These are phyloP conservation scores for Cyberlindnera bimundalis DNA, from an alignment of 805 yeast species.

Conservation along the genomic window DNA sequence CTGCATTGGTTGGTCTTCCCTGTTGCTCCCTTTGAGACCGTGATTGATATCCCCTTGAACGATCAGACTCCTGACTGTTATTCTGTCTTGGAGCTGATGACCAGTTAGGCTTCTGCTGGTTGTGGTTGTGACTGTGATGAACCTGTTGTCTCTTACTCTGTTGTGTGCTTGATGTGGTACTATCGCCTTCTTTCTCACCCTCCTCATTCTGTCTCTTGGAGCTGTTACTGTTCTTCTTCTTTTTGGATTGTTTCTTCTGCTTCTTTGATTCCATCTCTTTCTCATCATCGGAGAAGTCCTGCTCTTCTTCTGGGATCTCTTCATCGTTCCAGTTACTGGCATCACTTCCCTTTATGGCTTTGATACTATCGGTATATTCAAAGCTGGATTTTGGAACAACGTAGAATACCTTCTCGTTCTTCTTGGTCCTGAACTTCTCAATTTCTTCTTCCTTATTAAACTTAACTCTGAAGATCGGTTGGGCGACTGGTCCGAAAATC, in stretches of 20 bases:
- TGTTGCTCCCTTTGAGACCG: conserved; percentile 13
- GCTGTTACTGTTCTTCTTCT: conserved; percentile 33
- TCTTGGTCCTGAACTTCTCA: conserved; percentile 41
- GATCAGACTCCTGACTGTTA: not conserved
- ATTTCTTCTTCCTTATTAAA: conserved; percentile 51
- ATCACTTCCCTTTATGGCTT: conserved; percentile 78
- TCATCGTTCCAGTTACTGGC: conserved; percentile 95
- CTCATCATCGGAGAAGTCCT: conserved; percentile 94
- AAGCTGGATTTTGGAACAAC: conserved; percentile 82
- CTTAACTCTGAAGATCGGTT: conserved; percentile 77
- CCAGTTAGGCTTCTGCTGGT: conserved; percentile 8
- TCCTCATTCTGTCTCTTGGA: conserved; percentile 9
- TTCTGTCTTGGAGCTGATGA: not conserved
- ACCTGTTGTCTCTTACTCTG: conserved; percentile 22
- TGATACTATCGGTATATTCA: conserved; percentile 69
- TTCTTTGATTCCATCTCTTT: conserved; percentile 71
- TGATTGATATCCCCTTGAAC: conserved; percentile 8
- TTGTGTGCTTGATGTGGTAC: conserved; percentile 10
- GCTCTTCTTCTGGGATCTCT: conserved; percentile 89
- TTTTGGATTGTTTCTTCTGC: conserved; percentile 46
- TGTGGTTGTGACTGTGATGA: conserved; percentile 2
- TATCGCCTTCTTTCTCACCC: not conserved
- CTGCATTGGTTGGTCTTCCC: not conserved
- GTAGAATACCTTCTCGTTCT: conserved; percentile 62
- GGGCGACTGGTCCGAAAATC: conserved; percentile 81